Base-by-base conservation (phyloP, 1,139 yeast genomes). In the Candida sanyaensis region DNA sequence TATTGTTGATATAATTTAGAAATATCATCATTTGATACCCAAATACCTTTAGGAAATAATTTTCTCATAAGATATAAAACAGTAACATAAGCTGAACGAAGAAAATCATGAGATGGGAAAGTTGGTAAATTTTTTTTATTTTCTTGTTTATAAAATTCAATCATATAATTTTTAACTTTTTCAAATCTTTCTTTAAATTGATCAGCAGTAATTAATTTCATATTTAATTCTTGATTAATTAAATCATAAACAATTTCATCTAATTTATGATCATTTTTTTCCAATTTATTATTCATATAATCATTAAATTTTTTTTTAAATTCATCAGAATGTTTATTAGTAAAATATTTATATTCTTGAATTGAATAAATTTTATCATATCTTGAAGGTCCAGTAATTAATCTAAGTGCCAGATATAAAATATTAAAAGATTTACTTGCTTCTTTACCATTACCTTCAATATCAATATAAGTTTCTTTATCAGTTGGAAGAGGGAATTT, bases 11-110 rank as follows among this genome's bases (percentile, higher is more conserved):
- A 69, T 50, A 75, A 61, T 6, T 53, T 44, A 13, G 65, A 57
- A 37, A 74, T 60, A 51, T 75, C 76, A 37, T 52, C 50, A n/a
- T 61, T 58, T 46, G 67, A 70, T 46, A 71, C 68, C 76, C 77
- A 75, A 34, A 75, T 65, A 0, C 80, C 80, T 40, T 63, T 60
- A 4, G 80, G 80, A 51, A 75, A 75, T 71, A 75, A 69, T 50
- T 69, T 71, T 13, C 50, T 42, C 51, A 75, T 58, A 1, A 67
- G 52, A 27, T 62, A 58, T 51, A 73, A 68, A 7, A 73, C 73
- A 1, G 80, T 75, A 6, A 68, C 51, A 56, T 73, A 75, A 45
- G 75, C 72, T 9, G 71, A 51, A 44, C 71, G 59, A 26, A 74
- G 40, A 46, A 71, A 69, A 41, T 60, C 57, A 31, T 58, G 59